These are phyloP conservation scores for Phlyctochytrium arcticum DNA, from an alignment of 192 early-diverging fungal genomes.

Conservation along the genomic window DNA sequence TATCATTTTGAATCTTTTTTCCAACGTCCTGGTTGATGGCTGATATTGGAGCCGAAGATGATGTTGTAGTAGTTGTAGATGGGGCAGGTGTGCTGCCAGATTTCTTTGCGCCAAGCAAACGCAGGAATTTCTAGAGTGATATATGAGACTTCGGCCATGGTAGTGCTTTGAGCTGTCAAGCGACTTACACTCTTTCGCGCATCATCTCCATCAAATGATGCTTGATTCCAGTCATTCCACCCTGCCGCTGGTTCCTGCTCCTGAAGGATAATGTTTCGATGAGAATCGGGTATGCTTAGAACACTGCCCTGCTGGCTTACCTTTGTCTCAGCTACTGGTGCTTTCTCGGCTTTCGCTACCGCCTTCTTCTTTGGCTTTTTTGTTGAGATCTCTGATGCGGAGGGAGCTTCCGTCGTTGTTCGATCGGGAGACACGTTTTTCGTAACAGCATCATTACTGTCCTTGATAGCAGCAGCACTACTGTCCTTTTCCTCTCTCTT, in stretches of 20 bases:
- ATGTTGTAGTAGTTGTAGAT: background rate
- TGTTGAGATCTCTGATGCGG: background rate
- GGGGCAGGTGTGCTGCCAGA: background rate
- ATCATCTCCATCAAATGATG: conserved; percentile 50
- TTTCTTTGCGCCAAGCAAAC: conserved; percentile 60
- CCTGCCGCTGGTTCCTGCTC: background rate
- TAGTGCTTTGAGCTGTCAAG: background rate
- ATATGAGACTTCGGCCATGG: background rate
- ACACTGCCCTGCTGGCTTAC: no score
- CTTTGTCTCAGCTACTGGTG: no score
- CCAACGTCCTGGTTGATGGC: conserved; percentile 51
- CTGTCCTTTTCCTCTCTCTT: background rate
- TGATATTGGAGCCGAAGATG: conserved; percentile 9
- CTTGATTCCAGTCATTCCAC: conserved; percentile 66
- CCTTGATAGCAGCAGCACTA: background rate
- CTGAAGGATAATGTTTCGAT: no score
- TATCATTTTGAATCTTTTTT: conserved; percentile 46
- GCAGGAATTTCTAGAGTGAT: conserved; percentile 51
- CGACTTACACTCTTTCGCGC: conserved; percentile 43
- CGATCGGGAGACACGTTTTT: no score
- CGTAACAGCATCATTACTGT: no score
- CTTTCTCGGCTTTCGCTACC: background rate
- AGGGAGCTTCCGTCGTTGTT: background rate
- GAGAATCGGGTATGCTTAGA: no score
- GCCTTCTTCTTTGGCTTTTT: background rate